Evolutionary conservation across 78 protist species (phyloP).

Genomic region (Chrysochromulina parva): DNA sequence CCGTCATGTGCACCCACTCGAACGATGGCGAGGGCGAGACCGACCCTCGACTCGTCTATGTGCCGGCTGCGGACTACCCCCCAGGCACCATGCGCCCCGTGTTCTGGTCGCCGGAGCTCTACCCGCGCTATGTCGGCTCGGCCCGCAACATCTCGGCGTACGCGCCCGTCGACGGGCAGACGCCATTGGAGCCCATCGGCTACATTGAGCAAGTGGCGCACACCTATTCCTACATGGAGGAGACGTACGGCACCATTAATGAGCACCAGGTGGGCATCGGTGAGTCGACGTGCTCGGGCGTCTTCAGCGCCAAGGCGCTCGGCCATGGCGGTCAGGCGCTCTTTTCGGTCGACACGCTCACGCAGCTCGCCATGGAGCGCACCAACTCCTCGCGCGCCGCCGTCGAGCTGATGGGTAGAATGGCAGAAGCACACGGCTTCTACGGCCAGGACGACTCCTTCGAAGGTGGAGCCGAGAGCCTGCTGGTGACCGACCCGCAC

Average conservation of each 20-base stretch:
- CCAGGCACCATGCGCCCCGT: neutral
- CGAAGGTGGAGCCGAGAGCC: slow-evolving; percentile 30
- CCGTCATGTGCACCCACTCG: neutral
- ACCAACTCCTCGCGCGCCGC: neutral
- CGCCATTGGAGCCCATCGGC: neutral
- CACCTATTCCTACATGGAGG: neutral
- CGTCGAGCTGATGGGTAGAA: slow-evolving; percentile 39
- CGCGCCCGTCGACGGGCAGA: too few relatives aligned
- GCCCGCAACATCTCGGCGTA: neutral
- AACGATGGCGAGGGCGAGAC: neutral
- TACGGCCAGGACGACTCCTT: slow-evolving; percentile 20
- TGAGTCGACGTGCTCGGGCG: neutral
- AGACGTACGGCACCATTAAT: neutral
- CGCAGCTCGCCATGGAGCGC: neutral
- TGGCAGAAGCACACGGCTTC: slow-evolving; percentile 55
- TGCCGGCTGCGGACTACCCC: neutral
- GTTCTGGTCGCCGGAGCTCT: neutral
- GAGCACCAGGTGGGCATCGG: neutral
- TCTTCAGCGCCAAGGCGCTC: neutral
- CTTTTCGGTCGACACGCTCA: neutral
- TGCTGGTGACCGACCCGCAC: slow-evolving; percentile 40
- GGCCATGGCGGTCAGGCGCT: neutral
- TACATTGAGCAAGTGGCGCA: neutral
- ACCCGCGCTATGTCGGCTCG: neutral
- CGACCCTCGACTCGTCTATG: neutral